Evolutionary conservation across 1,284 basidiomycete genomes (phyloP), one percentile per base, ranked within the genome.

Genomic region (Cystobasidium sp.): DNA sequence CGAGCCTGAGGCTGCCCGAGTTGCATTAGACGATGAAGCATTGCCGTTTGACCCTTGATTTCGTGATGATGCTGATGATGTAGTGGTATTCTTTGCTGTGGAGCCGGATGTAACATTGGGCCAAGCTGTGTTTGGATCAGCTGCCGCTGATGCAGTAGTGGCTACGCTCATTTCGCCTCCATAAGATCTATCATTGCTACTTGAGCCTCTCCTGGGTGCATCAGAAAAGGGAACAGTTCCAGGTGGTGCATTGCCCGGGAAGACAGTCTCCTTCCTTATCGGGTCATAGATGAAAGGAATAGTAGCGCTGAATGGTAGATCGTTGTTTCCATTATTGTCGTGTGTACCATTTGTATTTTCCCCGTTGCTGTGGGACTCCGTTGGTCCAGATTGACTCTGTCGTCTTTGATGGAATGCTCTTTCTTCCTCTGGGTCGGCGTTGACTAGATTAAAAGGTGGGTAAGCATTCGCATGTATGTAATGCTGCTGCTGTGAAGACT

Each of bases 391-490:
- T 5, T 31, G 31, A 31, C 31, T 31, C 9, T 37, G 53, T 9
- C 53, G 24, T 37, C 56, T 39, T 5, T 18, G 39, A 20, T 62
- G 43, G 39, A 64, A 53, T 9, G 59, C 69, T 64, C 59, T 53
- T 31, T 24, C n/a, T 51, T 71, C 59, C 43, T 63, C 44, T 7
- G 69, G 37, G 22, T 63, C 61, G 8, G 58, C 61, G 43, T 71
- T 71, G 37, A 53, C 69, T 5, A 71, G 49, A 39, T 71, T 63
- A 47, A 71, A 61, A 14, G 69, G 69, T 12, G 69, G 69, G 20
- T 71, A 71, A 12, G 69, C 39, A 56, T 71, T 63, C 18, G 69
- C 59, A 24, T 61, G 69, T 37, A 71, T 63, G 47, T 52, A 68
- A 4, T 59, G 66, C 31, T 47, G 59, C 24, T 55, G 59, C n/a